Evolutionary conservation across 352 stramenopile species (phyloP).

Genomic region (Globisporangium uncinulatum): DNA sequence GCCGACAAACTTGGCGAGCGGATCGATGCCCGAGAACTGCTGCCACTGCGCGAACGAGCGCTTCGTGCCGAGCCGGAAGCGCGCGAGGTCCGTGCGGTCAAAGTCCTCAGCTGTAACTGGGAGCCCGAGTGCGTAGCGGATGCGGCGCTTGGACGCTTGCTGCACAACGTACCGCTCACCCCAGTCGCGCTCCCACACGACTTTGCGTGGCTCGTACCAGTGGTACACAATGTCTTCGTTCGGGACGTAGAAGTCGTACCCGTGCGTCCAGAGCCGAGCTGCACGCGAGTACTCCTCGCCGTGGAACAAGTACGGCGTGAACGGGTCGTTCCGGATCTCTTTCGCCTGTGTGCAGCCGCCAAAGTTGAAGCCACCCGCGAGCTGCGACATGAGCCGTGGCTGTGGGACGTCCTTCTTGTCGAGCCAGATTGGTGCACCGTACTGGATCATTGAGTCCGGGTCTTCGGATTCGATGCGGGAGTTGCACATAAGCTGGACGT

Average conservation of each 20-base stretch:
- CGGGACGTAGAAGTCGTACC: constrained; percentile 80
- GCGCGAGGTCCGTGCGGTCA: constrained; percentile 62
- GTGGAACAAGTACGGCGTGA: constrained; percentile 77
- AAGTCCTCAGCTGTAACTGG: constrained; percentile 65
- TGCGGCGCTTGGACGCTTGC: constrained; percentile 65
- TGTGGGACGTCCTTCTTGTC: constrained; percentile 64
- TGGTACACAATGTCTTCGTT: constrained; percentile 71
- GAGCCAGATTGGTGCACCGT: constrained; percentile 59
- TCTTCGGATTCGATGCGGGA: constrained; percentile 71
- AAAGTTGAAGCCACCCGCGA: constrained; percentile 82
- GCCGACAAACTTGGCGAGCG: constrained; percentile 48
- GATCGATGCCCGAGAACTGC: constrained; percentile 76
- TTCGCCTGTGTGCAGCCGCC: constrained; percentile 61
- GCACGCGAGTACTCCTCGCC: constrained; percentile 82
- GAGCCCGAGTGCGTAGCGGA: constrained; percentile 55
- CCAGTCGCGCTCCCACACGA: constrained; percentile 81
- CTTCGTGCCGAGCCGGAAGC: constrained; percentile 67
- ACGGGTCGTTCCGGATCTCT: constrained; percentile 72
- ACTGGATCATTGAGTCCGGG: constrained; percentile 72
- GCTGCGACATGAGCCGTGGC: constrained; percentile 70
- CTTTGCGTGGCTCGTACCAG: constrained; percentile 79
- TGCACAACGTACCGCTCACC: constrained; percentile 57
- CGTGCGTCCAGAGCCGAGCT: constrained; percentile 64
- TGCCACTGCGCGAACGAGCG: constrained; percentile 74
- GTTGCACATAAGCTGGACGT: constrained; percentile 74